These are phyloP conservation scores for Solanum medicagineum DNA, from an alignment of 257 asterid species.

Conservation along the genomic window DNA sequence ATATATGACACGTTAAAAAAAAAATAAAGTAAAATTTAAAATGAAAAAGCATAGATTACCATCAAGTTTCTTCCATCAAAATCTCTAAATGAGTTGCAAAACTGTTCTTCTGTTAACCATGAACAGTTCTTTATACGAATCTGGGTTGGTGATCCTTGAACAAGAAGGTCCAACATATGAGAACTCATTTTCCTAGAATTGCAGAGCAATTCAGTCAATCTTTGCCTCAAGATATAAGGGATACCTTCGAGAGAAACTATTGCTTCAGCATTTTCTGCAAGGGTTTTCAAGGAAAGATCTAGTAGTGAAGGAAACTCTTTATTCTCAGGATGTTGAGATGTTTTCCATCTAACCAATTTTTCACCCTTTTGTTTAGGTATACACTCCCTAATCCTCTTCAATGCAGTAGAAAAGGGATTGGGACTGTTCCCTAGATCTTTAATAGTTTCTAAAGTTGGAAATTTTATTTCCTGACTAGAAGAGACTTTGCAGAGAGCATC, in stretches of 20 bases:
- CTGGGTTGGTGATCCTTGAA: constrained; percentile 55
- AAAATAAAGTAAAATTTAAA: neutral
- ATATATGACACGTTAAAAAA: neutral
- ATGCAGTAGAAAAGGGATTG: constrained; percentile 45
- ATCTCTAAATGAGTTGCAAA: constrained; percentile 25
- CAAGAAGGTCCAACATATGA: constrained; percentile 30
- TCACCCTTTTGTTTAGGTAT: constrained; percentile 8
- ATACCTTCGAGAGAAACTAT: constrained; percentile 48
- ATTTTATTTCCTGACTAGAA: constrained; percentile 16
- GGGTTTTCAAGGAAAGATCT: constrained; percentile 47
- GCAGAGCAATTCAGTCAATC: constrained; percentile 42
- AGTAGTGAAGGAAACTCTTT: constrained; percentile 40
- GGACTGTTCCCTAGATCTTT: constrained; percentile 27
- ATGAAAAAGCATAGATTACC: constrained; percentile 29
- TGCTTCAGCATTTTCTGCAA: constrained; percentile 45
- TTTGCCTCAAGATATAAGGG: constrained; percentile 45
- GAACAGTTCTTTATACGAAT: constrained; percentile 57
- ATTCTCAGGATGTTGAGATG: constrained; percentile 7
- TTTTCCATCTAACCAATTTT: constrained; percentile 41
- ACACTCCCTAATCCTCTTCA: constrained; percentile 36
- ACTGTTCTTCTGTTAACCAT: constrained; percentile 54
- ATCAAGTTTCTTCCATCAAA: constrained; percentile 29
- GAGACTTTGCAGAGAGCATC: constrained; percentile 15
- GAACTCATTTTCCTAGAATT: constrained; percentile 39
- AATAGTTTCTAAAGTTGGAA: constrained; percentile 9